Percentiles rank a stretch among this genome's conserved stretches.
phyloP scores from a whole-genome alignment of 768 basidiomycete species.

The Pleurotus salmoneostramineus region DNA sequence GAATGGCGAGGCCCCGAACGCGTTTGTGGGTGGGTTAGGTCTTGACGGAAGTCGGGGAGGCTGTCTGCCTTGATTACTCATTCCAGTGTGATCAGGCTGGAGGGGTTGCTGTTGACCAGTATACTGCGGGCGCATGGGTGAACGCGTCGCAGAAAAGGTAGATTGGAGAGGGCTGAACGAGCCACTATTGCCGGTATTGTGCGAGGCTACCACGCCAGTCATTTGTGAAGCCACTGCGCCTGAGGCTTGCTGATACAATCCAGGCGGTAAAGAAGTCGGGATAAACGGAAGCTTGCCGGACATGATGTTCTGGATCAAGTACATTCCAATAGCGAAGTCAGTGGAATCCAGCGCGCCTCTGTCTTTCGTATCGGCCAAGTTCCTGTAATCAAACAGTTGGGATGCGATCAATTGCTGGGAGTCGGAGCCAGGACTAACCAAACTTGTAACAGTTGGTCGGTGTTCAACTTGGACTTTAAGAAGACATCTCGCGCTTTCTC shows the following conservation, averaged over 20 bases:
- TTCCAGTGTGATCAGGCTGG: conserved; percentile 48
- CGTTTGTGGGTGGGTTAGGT: conserved; percentile 29
- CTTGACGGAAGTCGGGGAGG: conserved; percentile 18
- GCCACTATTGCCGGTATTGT: conserved; percentile 59
- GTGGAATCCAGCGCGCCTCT: conserved; percentile 83
- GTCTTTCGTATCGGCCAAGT: conserved; percentile 90
- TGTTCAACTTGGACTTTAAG: conserved; percentile 82
- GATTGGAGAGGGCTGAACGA: conserved; percentile 54
- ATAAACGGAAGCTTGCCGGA: conserved; percentile 67
- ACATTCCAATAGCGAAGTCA: conserved; percentile 96
- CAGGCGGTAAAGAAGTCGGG: conserved; percentile 74
- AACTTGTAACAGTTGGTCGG: conserved; percentile 87
- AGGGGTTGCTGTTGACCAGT: conserved; percentile 57
- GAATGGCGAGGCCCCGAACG: conserved; percentile 20
- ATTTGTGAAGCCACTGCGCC: conserved; percentile 30
- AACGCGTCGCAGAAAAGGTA: conserved; percentile 32
- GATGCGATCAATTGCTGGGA: background rate
- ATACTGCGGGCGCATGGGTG: conserved; percentile 53
- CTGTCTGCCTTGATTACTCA: conserved; percentile 14
- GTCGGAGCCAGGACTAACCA: conserved; percentile 52
- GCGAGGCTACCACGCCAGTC: conserved; percentile 35
- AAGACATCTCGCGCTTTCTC: conserved; percentile 90
- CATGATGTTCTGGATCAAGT: conserved; percentile 93
- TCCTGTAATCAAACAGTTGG: conserved; percentile 69
- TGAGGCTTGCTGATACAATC: conserved; percentile 80